Base-by-base conservation (phyloP, 257 asterid species). In the Leonotis leonurus region DNA sequence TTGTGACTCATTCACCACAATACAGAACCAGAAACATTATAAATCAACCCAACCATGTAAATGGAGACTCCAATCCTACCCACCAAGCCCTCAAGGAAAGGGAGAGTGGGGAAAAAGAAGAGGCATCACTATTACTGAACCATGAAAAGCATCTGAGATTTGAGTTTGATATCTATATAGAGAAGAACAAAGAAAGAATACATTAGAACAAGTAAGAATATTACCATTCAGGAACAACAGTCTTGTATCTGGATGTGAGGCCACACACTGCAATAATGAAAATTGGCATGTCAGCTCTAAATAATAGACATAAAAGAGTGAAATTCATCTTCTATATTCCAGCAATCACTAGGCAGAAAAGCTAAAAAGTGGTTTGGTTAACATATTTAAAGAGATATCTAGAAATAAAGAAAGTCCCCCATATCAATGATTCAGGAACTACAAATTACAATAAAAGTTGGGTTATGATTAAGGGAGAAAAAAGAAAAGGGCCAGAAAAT, bases 231-330 rank as follows among this genome's bases (percentile, higher is more conserved):
- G 91, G 81, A 92, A 92, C 55, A 76, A 41, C 87, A 76, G 80
- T 82, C 96, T 85, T 25, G 99, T 92, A 69, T 87, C 87, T 0
- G 90, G 83, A 76, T 92, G 99, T 51, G 96, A 89, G 61, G 99
- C 99, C 75, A 92, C 97, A 55, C 97, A 86, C 99, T 92, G 92
- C 79, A 78, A 74, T 61, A 70, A 46, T 71, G 39, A 35, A 69
- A 46, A 75, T 14, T 33, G 22, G 21, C 16, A 32, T 41, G 52
- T 70, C 48, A 78, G 68, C 61, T 46, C 52, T 43, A 30, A 64
- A 58, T 58, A 37, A 43, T 41, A 35, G 66, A 60, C n/a, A 68
- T 5, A 13, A 20, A 59, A 50, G 14, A 39, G 14, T n/a, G 36
- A 27, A 12, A 62, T 8, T 21, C 60, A 13, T 48, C 30, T 45